Evolutionary conservation across 192 early-diverging fungal species (phyloP).

Genomic region (Glomus cerebriforme): DNA sequence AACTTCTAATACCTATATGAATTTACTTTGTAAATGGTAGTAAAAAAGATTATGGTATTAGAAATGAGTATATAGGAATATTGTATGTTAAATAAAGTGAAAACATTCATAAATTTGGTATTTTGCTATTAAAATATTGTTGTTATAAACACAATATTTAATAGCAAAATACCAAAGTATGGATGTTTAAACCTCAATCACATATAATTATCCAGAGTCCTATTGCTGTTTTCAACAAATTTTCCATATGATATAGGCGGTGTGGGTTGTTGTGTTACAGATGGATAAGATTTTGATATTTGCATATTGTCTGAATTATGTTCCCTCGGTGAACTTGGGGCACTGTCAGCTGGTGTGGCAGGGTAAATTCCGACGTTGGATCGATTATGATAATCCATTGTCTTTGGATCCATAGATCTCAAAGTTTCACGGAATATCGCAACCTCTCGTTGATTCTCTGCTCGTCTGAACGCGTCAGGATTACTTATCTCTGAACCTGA

Average conservation of each 20-base stretch:
- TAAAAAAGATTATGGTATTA: too few relatives aligned
- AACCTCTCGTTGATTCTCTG: conserved; percentile 27
- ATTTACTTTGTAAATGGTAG: too few relatives aligned
- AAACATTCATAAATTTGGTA: too few relatives aligned
- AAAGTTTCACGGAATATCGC: conserved; percentile 17
- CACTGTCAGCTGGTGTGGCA: not conserved
- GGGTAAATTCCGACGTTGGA: not conserved
- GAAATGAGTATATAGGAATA: too few relatives aligned
- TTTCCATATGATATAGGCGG: not conserved
- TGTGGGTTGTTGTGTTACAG: not conserved
- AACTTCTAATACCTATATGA: too few relatives aligned
- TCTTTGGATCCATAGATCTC: conserved; percentile 22
- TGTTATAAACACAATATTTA: too few relatives aligned
- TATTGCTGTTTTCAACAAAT: not conserved
- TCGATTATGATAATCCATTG: not conserved
- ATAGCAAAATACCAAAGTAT: too few relatives aligned
- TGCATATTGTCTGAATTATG: not conserved
- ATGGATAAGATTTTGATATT: not conserved
- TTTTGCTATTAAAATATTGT: too few relatives aligned
- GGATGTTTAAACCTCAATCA: too few relatives aligned
- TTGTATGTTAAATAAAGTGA: too few relatives aligned
- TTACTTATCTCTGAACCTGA: conserved; percentile 23
- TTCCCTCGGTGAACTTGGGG: not conserved
- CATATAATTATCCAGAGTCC: not conserved
- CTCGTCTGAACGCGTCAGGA: conserved; percentile 22